These are phyloP conservation scores for Goniomonas avonlea DNA, from an alignment of 78 protist species.

Conservation along the genomic window DNA sequence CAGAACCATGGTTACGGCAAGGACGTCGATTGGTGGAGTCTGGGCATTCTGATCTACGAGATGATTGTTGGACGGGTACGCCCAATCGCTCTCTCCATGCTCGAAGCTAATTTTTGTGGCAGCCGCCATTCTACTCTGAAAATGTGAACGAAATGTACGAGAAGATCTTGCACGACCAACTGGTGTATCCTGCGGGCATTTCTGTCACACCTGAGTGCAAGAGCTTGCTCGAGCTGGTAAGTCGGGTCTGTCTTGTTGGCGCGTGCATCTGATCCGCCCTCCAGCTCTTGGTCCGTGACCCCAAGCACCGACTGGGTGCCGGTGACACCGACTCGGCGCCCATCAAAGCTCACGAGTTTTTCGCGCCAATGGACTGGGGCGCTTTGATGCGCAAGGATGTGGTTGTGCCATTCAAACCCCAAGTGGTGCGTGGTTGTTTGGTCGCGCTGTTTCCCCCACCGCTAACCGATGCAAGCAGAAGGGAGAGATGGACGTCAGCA, in stretches of 20 bases:
- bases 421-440: neutral
- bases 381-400: neutral
- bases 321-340: constrained; percentile 28
- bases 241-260: too few relatives aligned
- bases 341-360: constrained; percentile 71
- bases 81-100: too few relatives aligned
- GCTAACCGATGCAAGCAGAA: neutral
- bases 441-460: neutral
- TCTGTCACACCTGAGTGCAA: too few relatives aligned
- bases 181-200: too few relatives aligned
- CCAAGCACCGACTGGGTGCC: constrained; percentile 41
- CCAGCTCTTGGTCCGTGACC: constrained; percentile 38
- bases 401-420: neutral
- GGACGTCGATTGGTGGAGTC: constrained; percentile 28
- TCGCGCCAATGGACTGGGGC: constrained; percentile 55
- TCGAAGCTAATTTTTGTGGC: constrained; percentile 30
- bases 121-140: constrained; percentile 70
- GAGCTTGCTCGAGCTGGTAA: too few relatives aligned
- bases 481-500: neutral
- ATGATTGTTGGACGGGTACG: constrained; percentile 14
- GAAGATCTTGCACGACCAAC: constrained; percentile 33
- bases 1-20: too few relatives aligned
- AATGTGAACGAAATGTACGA: constrained; percentile 66
- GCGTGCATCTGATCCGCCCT: too few relatives aligned
- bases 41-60: constrained; percentile 21